Evolutionary conservation across 345 rosid genomes (phyloP).

Genomic region (Eucalyptus coolabah): DNA sequence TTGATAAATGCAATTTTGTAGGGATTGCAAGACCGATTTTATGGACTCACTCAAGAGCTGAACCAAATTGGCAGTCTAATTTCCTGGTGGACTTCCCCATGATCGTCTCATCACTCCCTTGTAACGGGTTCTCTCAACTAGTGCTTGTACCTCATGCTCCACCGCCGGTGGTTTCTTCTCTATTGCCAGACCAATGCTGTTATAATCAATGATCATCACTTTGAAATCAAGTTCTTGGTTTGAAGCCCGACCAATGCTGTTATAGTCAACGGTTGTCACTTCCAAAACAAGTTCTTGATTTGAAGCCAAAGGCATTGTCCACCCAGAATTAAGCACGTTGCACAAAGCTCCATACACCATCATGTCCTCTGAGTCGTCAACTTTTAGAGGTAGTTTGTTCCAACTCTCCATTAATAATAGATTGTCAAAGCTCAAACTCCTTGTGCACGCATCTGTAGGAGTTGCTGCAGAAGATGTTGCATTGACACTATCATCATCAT

Average conservation of each 20-base stretch:
- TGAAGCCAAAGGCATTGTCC: conserved; percentile 1
- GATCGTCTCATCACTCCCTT: conserved; percentile 37
- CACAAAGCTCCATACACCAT: neutral
- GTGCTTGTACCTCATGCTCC: neutral
- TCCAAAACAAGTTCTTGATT: neutral
- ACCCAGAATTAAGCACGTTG: neutral
- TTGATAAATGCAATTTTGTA: too few relatives aligned
- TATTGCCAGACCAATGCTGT: neutral
- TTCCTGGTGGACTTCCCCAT: conserved; percentile 16
- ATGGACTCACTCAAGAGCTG: too few relatives aligned
- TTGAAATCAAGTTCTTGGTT: neutral
- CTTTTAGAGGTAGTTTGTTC: conserved; percentile 16
- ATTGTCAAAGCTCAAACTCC: conserved; percentile 20
- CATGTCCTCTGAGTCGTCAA: conserved; percentile 20
- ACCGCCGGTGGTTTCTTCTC: neutral
- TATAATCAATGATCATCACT: neutral
- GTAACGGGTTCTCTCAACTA: conserved; percentile 6
- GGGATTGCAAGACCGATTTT: too few relatives aligned
- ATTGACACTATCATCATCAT: too few relatives aligned
- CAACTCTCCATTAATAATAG: conserved; percentile 13
- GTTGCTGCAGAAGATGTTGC: neutral
- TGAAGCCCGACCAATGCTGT: neutral
- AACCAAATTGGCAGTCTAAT: too few relatives aligned
- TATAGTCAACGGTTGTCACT: neutral
- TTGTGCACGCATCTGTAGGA: neutral